Evolutionary conservation across 768 basidiomycete species (phyloP).

Genomic region (Dentipellis fragilis): DNA sequence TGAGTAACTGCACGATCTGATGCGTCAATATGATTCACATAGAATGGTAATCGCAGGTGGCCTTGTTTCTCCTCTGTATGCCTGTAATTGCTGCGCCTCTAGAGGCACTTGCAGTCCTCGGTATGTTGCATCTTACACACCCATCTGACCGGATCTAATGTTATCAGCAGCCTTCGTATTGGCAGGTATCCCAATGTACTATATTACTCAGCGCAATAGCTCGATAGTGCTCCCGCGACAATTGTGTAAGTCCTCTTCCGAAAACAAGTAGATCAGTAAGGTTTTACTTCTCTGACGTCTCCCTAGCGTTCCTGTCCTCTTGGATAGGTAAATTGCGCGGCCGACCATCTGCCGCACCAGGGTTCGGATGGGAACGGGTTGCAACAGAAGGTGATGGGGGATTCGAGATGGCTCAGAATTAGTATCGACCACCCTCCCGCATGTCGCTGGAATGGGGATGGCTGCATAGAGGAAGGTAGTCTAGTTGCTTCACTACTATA

Average conservation of each 20-base stretch:
- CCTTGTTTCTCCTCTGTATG: constrained; percentile 87
- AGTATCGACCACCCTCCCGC: neutral
- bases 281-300: neutral
- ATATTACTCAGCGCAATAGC: constrained; percentile 51
- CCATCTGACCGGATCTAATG: constrained; percentile 1
- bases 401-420: constrained; percentile 50
- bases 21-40: neutral
- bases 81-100: constrained; percentile 88
- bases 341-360: constrained; percentile 30
- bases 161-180: constrained; percentile 55
- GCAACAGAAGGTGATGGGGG: constrained; percentile 60
- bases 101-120: constrained; percentile 79
- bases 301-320: constrained; percentile 32
- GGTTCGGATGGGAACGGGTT: constrained; percentile 69
- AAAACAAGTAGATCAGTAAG: neutral
- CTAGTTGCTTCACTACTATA: too few species aligned
- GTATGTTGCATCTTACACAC: constrained; percentile 31
- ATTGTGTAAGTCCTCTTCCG: constrained; percentile 12
- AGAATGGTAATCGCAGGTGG: constrained; percentile 40
- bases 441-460: too few species aligned
- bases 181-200: constrained; percentile 76
- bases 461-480: too few species aligned
- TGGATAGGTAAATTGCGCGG: constrained; percentile 40
- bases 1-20: constrained; percentile 26
- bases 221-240: constrained; percentile 25